phyloP scores from a whole-genome alignment of 2,329 filamentous ascomycete species.

The Aspergillus sp. region DNA sequence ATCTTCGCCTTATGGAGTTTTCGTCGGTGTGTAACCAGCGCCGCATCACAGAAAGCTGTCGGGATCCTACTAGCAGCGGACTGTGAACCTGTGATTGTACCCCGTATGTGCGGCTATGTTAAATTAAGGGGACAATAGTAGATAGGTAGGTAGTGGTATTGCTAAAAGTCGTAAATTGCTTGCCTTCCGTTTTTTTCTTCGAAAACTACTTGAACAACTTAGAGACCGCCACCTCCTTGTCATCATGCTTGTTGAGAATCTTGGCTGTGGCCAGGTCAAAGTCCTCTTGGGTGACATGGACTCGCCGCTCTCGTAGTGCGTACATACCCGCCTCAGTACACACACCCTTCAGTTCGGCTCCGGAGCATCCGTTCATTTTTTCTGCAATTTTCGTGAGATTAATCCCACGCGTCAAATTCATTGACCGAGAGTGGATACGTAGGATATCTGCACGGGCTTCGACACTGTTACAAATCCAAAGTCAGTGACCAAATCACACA shows the following conservation, averaged over 20 bases:
- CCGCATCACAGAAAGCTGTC: no score
- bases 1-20: no score
- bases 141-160: conserved; percentile 17
- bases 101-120: no score
- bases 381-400: conserved; percentile 98
- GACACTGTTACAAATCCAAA: conserved; percentile 49
- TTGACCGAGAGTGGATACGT: conserved; percentile 94
- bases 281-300: conserved; percentile 98
- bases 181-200: neutral
- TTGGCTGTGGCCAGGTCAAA: conserved; percentile 98
- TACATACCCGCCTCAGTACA: conserved; percentile 99
- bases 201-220: conserved; percentile 38
- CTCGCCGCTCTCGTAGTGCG: conserved; percentile 87
- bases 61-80: no score
- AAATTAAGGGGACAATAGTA: neutral
- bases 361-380: conserved; percentile 99
- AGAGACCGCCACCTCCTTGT: conserved; percentile 69
- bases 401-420: conserved; percentile 97
- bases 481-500: conserved; percentile 16
- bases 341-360: conserved; percentile 96
- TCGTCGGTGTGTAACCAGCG: no score
- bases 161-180: conserved; percentile 23
- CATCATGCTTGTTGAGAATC: conserved; percentile 99
- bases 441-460: conserved; percentile 97
- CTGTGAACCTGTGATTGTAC: no score